Evolutionary conservation across 805 yeast genomes (phyloP).

Genomic region (Kazachstania psychrophila): DNA sequence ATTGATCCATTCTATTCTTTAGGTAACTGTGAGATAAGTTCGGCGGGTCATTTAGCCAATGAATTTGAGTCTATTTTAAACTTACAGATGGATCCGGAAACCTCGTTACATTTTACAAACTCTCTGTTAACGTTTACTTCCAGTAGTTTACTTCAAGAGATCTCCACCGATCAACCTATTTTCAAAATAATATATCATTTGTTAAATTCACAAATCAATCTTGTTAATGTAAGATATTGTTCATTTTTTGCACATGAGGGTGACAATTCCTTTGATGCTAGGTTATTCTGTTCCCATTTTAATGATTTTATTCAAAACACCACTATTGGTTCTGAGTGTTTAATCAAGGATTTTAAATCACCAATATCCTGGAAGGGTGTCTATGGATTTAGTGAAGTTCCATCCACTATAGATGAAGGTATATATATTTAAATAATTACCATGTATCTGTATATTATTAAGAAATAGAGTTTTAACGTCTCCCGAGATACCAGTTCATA

Average conservation of each 20-base stretch:
- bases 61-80: constrained; percentile 18
- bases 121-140: constrained; percentile 17
- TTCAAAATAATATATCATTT: constrained; percentile 25
- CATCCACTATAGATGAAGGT: constrained; percentile 68
- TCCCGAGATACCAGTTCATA: too few species aligned
- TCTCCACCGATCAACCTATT: constrained; percentile 22
- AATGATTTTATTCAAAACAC: constrained; percentile 1
- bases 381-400: constrained; percentile 65
- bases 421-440: constrained; percentile 34
- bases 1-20: constrained; percentile 13
- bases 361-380: constrained; percentile 83
- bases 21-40: constrained; percentile 19
- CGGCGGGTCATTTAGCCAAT: constrained; percentile 16
- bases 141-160: constrained; percentile 21
- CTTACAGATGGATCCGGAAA: constrained; percentile 13
- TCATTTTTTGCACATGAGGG: constrained; percentile 77
- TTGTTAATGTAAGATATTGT: constrained; percentile 31
- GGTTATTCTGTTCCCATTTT: constrained; percentile 16
- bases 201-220: constrained; percentile 10
- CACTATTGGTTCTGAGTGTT: not conserved
- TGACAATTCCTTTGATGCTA: constrained; percentile 71
- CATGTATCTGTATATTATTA: too few species aligned
- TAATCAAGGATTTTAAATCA: constrained; percentile 30
- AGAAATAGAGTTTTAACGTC: too few species aligned
- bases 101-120: constrained; percentile 12